Evolutionary conservation across 129 eudicot genomes (phyloP).

Genomic region (Saposhnikovia divaricata): DNA sequence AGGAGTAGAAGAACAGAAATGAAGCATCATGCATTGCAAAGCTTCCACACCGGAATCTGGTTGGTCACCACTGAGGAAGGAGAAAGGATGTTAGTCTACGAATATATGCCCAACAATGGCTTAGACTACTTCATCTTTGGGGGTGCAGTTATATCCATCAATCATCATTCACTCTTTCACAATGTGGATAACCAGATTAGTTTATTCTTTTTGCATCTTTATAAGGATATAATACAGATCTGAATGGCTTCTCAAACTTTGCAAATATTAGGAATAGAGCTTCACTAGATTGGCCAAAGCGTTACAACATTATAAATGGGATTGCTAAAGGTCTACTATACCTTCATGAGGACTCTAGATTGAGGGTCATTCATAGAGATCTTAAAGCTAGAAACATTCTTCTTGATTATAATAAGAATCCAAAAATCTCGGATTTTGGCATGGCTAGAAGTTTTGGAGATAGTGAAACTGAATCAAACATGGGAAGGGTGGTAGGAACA

Average conservation of each 20-base stretch:
- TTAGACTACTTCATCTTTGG: not conserved
- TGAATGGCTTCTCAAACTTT: not conserved
- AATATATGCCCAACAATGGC: conserved; percentile 7
- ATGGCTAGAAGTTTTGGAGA: conserved; percentile 10
- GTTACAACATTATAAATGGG: not conserved
- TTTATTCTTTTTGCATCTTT: no score
- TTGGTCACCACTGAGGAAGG: conserved; percentile 7
- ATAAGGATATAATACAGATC: not conserved
- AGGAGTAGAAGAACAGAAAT: not conserved
- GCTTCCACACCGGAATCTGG: conserved; percentile 8
- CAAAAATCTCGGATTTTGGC: conserved; percentile 7
- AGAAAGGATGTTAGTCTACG: conserved; percentile 1
- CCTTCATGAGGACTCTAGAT: conserved; percentile 4
- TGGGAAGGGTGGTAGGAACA: conserved; percentile 1
- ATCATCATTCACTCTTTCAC: not conserved
- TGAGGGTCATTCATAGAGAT: conserved; percentile 6
- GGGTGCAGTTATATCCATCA: not conserved
- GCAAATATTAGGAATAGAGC: not conserved
- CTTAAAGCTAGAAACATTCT: conserved; percentile 7
- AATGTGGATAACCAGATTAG: not conserved
- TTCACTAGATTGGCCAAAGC: conserved; percentile 1
- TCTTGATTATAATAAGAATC: conserved; percentile 2
- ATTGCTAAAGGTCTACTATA: not conserved
- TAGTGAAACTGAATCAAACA: not conserved
- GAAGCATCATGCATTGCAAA: conserved; percentile 5